Evolutionary conservation across 495 filamentous ascomycete species (phyloP), one percentile per base, ranked within the genome.

Genomic region (Halenospora varia): DNA sequence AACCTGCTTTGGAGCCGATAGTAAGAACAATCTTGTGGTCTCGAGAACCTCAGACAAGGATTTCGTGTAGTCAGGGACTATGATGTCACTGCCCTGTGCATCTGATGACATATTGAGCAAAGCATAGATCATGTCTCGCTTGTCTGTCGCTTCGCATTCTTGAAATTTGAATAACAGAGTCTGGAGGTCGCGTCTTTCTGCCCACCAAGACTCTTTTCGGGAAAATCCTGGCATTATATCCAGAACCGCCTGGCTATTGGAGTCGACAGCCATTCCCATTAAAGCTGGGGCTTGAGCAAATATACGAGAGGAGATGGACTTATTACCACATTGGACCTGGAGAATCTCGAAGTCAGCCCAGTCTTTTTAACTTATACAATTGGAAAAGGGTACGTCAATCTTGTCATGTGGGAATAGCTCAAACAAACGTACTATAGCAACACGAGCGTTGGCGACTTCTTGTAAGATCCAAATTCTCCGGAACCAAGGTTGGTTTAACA

Each of bases 61-160:
- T 35, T 64, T 63, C 10, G 45, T 53, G 53, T 68, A 68, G 39
- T 68, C 52, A 35, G 63, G 55, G 25, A 18, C 19, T 13, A 68
- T 40, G 13, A 20, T 3, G 26, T 63, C 53, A 25, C 23, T 45
- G 24, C 17, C 56, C 45, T 51, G 62, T 59, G 3, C 49, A 51
- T 68, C 67, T 25, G 61, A 58, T 20, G 67, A 62, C 24, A 74
- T 68, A 2, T 66, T 65, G 0, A 74, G 61, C 20, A 74, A 39
- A 4, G 72, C 72, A 53, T 73, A 75, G 0, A 75, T 63, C 0
- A 52, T 66, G 52, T 75, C 72, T 6, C 68, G 65, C 0, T 40
- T 19, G n/a, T 70, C 55, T 1, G n/a, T 60, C 0, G 72, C 71
- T 57, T 70, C 20, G 51, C 69, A 68, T n/a, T 22, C 17, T 2